Evolutionary conservation across 2,329 filamentous ascomycete species (phyloP).

Genomic region (Chaetomium strumarium): DNA sequence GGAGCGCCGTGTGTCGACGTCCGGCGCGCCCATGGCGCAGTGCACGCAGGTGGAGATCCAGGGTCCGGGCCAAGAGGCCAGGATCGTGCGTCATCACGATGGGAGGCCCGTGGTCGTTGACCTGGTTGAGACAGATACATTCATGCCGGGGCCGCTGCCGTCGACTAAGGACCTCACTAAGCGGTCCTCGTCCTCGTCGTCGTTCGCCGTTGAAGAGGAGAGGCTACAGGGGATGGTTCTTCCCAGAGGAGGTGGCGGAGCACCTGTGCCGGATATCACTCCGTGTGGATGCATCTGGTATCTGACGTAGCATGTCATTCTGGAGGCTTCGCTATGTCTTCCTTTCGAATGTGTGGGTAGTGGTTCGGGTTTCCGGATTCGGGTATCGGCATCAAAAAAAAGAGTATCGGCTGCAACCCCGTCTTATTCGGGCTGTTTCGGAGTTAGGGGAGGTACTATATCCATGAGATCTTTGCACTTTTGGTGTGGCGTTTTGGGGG

Average conservation of each 20-base stretch:
- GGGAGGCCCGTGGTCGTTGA: slow-evolving; percentile 38
- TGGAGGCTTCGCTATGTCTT: neutral
- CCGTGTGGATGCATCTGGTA: slow-evolving; percentile 52
- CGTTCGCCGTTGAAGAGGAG: neutral
- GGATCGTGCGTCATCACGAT: slow-evolving; percentile 32
- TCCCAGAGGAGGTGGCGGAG: neutral
- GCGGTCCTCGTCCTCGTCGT: neutral
- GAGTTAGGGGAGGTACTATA: too few species aligned
- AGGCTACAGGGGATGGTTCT: neutral
- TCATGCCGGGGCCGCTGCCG: neutral
- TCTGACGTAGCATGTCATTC: slow-evolving; percentile 32
- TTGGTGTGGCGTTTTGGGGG: too few species aligned
- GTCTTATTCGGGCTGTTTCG: too few species aligned
- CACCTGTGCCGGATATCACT: slow-evolving; percentile 37
- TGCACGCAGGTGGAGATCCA: slow-evolving; percentile 46
- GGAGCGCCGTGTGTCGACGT: slow-evolving; percentile 41
- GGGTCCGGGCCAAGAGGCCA: slow-evolving; percentile 33
- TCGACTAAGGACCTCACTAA: slow-evolving; percentile 1
- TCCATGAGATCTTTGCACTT: too few species aligned
- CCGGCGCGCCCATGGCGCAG: slow-evolving; percentile 32
- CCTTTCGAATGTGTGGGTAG: neutral
- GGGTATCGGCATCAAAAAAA: too few species aligned
- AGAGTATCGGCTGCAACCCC: too few species aligned
- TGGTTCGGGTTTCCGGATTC: neutral
- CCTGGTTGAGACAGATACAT: slow-evolving; percentile 38